Evolutionary conservation across 305 asterid genomes (phyloP), one percentile per base, ranked within the genome.

Genomic region (Ilex paraguariensis): DNA sequence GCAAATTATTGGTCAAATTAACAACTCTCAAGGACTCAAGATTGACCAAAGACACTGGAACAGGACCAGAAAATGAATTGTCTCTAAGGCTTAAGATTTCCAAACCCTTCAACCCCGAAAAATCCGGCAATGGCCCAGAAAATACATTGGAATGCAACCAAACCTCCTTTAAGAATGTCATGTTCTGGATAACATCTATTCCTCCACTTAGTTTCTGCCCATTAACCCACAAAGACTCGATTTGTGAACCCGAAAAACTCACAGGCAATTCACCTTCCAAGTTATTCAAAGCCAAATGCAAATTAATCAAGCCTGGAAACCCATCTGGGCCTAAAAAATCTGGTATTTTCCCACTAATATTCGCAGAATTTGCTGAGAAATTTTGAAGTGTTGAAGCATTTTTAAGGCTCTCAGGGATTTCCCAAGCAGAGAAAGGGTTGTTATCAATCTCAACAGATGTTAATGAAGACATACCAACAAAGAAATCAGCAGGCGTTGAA

Each of bases 71-170:
- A 65, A 92, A 85, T 10, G 69, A 75, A 76, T 92, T 92, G 55
- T 92, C 97, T 73, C 97, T 75, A 68, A 92, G 76, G 69, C 89
- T 92, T 82, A 89, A 69, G 1, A 39, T 52, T 74, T 81, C 93
- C 73, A 92, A 66, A 54, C 40, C 77, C 68, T 74, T 82, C 66
- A 87, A 73, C 2, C 81, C 84, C 0, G 86, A 75, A 60, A 89
- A 83, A 59, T 87, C 91, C 0, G 97, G 97, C 75, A 91, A 66
- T 1, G 86, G 85, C 12, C 95, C 98, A 0, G 91, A 81, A 60
- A 91, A 87, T 10, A 61, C 74, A 63, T 89, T 91, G 0, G 85
- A 77, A 57, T 91, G 98, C 73, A 92, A 79, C 98, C 98, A 92
- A 62, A 81, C 82, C 79, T 92, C 96, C 78, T 77, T 85, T 84